phyloP scores from a whole-genome alignment of 2,329 filamentous ascomycete species.

The Mycogone perniciosa region DNA sequence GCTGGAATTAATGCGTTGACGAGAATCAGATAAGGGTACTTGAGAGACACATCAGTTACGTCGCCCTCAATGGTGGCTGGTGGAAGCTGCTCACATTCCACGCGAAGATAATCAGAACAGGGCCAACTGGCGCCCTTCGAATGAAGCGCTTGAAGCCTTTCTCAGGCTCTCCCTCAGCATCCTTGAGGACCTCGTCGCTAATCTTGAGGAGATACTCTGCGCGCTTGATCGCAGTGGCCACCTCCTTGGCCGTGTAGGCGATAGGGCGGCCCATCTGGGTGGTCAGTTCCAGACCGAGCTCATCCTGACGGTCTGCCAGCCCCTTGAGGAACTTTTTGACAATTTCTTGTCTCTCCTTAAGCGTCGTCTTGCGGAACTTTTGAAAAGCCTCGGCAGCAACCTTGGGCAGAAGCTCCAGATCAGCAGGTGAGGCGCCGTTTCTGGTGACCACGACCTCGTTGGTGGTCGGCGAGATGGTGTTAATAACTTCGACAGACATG shows the following conservation, averaged over 20 bases:
- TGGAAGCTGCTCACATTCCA: slow-evolving; percentile 72
- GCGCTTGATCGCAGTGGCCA: slow-evolving; percentile 77
- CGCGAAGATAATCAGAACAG: slow-evolving; percentile 82
- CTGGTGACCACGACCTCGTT: slow-evolving; percentile 78
- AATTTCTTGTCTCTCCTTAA: slow-evolving; percentile 71
- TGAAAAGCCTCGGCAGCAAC: slow-evolving; percentile 69
- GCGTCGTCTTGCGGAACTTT: slow-evolving; percentile 66
- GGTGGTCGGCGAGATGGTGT: slow-evolving; percentile 84
- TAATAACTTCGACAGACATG: slow-evolving; percentile 60
- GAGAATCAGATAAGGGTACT: slow-evolving; percentile 93
- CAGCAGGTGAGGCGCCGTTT: slow-evolving; percentile 62
- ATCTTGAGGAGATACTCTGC: slow-evolving; percentile 83
- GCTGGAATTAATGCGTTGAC: slow-evolving; percentile 90
- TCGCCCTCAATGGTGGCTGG: slow-evolving; percentile 2
- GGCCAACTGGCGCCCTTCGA: slow-evolving; percentile 79
- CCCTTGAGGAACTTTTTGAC: slow-evolving; percentile 72
- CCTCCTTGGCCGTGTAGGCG: slow-evolving; percentile 74
- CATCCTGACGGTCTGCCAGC: slow-evolving; percentile 66
- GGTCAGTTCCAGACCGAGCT: slow-evolving; percentile 76
- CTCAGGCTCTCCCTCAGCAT: slow-evolving; percentile 77
- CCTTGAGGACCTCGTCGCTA: slow-evolving; percentile 68
- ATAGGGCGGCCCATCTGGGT: slow-evolving; percentile 95
- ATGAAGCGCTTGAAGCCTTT: slow-evolving; percentile 88
- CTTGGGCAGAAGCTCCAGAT: slow-evolving; percentile 66
- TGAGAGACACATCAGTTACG: slow-evolving; percentile 10